Conservation (phyloP, 805 yeast species). For the Saccharomycopsis guyanensis region DNA sequence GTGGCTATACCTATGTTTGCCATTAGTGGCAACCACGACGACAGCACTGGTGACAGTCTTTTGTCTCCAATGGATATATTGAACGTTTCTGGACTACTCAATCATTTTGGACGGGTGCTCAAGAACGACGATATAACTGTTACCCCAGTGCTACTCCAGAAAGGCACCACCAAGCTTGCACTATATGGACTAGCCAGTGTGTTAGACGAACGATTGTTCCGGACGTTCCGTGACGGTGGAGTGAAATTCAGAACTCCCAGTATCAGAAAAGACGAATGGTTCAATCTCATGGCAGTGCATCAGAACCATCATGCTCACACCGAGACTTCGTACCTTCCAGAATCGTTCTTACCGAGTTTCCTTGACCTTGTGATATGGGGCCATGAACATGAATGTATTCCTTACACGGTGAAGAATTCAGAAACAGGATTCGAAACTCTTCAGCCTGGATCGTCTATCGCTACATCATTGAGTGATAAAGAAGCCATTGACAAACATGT, state of each 20-base stretch:
- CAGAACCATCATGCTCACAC: slow-evolving; percentile 85
- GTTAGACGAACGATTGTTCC: slow-evolving; percentile 78
- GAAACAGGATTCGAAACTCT: slow-evolving; percentile 65
- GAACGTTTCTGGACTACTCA: slow-evolving; percentile 72
- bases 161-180: slow-evolving; percentile 76
- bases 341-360: slow-evolving; percentile 71
- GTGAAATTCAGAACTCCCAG: slow-evolving; percentile 74
- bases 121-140: slow-evolving; percentile 70
- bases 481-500: slow-evolving; percentile 73
- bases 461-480: slow-evolving; percentile 81
- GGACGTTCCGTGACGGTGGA: slow-evolving; percentile 72
- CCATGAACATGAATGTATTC: slow-evolving; percentile 92
- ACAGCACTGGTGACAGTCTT: slow-evolving; percentile 80
- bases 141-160: slow-evolving; percentile 71
- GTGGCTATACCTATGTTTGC: slow-evolving; percentile 87
- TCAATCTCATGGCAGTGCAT: slow-evolving; percentile 78
- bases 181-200: slow-evolving; percentile 85
- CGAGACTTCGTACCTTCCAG: slow-evolving; percentile 78
- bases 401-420: slow-evolving; percentile 49
- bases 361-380: slow-evolving; percentile 91
- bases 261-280: slow-evolving; percentile 58
- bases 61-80: slow-evolving; percentile 82
- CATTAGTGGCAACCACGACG: slow-evolving; percentile 95
- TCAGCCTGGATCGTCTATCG: slow-evolving; percentile 92
- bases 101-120: slow-evolving; percentile 80